Base-by-base conservation (phyloP, 495 filamentous ascomycete species). In the Penicillium verhagenii region DNA sequence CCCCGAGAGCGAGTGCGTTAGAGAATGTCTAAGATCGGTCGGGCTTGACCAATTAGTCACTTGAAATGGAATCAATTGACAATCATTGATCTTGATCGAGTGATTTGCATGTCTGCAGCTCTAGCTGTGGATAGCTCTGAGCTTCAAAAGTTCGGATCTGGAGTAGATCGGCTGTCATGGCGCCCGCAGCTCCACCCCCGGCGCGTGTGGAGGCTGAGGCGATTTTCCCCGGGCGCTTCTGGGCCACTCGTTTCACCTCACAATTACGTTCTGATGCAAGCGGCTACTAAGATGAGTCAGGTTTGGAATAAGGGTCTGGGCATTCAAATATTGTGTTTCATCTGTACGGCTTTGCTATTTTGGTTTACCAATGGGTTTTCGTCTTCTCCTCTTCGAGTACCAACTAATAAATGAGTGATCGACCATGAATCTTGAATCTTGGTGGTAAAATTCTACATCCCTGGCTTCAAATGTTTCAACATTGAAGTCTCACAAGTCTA, bases 171-270 rank as follows among this genome's bases (percentile, higher is more conserved):
- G 31, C 21, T 45, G 39, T 31, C 28, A 11, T 40, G 37, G 39
- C 20, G 47, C 40, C 26, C 4, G 29, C 19, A 20, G 47, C 54
- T 52, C 69, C 67, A 71, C 70, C 45, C n/a, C 25, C 50, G 62
- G 68, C 70, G 70, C 68, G 59, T 72, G 62, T 72, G 62, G 56
- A 59, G 50, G 19, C 13, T 46, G 49, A 56, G 39, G 58, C 58
- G 52, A 50, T 44, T 48, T 58, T 8, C 52, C 54, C 24, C 57
- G 64, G 56, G 46, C 47, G 44, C 44, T 45, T 68, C 57, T 60
- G 61, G 64, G 59, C 71, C 71, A 72, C 64, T 63, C 59, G 51
- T 56, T 63, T 47, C 50, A 10, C 16, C 38, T 49, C 54, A 52
- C 40, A 54, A 50, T 48, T 26, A 46, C 10, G 25, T 64, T 59